These are phyloP conservation scores for Phytophthora foliorum DNA, from an alignment of 352 stramenopile genomes.

Conservation along the genomic window DNA sequence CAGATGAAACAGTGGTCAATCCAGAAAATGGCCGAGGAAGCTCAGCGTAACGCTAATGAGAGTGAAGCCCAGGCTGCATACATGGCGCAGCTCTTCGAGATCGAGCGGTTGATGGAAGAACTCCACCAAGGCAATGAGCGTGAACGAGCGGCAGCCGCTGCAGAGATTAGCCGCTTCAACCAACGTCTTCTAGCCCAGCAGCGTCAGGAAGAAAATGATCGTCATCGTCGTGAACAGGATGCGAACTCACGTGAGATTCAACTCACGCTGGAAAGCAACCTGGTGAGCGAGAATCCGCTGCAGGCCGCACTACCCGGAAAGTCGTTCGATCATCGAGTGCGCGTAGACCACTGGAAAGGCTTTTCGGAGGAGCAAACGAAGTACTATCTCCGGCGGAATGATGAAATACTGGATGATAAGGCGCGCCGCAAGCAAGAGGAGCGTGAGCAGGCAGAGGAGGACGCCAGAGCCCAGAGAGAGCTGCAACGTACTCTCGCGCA, in stretches of 20 bases:
- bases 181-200: slow-evolving; percentile 56
- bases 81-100: slow-evolving; percentile 58
- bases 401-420: slow-evolving; percentile 66
- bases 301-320: slow-evolving; percentile 56
- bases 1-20: slow-evolving; percentile 79
- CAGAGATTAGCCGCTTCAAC: slow-evolving; percentile 70
- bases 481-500: slow-evolving; percentile 56
- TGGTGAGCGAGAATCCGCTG: slow-evolving; percentile 78
- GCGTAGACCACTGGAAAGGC: slow-evolving; percentile 86
- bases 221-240: slow-evolving; percentile 55
- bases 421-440: slow-evolving; percentile 47
- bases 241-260: slow-evolving; percentile 69
- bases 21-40: slow-evolving; percentile 62
- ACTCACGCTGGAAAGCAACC: slow-evolving; percentile 63
- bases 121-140: slow-evolving; percentile 66
- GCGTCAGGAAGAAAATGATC: slow-evolving; percentile 44
- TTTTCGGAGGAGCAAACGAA: slow-evolving; percentile 72
- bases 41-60: slow-evolving; percentile 49
- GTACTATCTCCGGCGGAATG: slow-evolving; percentile 63
- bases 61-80: slow-evolving; percentile 53
- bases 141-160: slow-evolving; percentile 53
- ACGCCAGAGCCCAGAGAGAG: slow-evolving; percentile 46
- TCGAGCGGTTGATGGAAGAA: slow-evolving; percentile 64
- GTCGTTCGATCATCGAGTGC: slow-evolving; percentile 62
- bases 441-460: slow-evolving; percentile 45